Conservation (phyloP, 2,329 filamentous ascomycete species). For the Penicillium thymicola region DNA sequence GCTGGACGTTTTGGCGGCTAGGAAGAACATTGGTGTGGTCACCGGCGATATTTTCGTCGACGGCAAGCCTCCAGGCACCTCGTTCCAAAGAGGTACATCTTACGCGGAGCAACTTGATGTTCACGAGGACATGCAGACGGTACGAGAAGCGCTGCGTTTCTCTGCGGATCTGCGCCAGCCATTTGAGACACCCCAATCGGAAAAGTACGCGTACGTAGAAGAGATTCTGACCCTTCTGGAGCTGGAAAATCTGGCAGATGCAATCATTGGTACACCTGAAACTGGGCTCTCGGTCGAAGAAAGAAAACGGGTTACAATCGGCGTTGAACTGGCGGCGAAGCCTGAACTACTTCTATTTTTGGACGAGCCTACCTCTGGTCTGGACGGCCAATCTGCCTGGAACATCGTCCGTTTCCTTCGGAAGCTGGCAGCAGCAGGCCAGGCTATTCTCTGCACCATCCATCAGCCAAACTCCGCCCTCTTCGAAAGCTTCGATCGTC, state of each 20-base stretch:
- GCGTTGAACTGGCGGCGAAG: constrained; percentile 38
- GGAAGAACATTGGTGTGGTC: constrained; percentile 65
- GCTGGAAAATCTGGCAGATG: constrained; percentile 64
- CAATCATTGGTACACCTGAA: constrained; percentile 61
- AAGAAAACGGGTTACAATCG: constrained; percentile 41
- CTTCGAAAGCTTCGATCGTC: constrained; percentile 57
- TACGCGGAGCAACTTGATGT: constrained; percentile 66
- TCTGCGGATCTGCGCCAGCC: constrained; percentile 63
- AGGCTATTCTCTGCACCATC: constrained; percentile 60
- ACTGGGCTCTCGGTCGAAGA: constrained; percentile 57
- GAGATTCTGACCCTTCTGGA: constrained; percentile 63
- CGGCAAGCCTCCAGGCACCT: constrained; percentile 54
- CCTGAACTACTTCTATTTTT: constrained; percentile 60
- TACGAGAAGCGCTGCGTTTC: constrained; percentile 65
- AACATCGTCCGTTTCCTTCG: constrained; percentile 59
- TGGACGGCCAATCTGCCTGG: constrained; percentile 57
- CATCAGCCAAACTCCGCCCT: constrained; percentile 58
- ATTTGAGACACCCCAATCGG: constrained; percentile 53
- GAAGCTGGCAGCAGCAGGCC: constrained; percentile 57
- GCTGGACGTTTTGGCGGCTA: constrained; percentile 68
- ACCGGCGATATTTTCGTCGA: constrained; percentile 62
- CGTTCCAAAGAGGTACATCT: constrained; percentile 62
- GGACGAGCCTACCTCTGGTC: constrained; percentile 60
- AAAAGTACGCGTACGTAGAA: constrained; percentile 65
- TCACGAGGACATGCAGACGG: constrained; percentile 60